A percentile compares a stretch with the other conserved stretches of the same genome.
Evolutionary conservation across 2,329 filamentous ascomycete species (phyloP).

Genomic region (Claviceps maximensis): DNA sequence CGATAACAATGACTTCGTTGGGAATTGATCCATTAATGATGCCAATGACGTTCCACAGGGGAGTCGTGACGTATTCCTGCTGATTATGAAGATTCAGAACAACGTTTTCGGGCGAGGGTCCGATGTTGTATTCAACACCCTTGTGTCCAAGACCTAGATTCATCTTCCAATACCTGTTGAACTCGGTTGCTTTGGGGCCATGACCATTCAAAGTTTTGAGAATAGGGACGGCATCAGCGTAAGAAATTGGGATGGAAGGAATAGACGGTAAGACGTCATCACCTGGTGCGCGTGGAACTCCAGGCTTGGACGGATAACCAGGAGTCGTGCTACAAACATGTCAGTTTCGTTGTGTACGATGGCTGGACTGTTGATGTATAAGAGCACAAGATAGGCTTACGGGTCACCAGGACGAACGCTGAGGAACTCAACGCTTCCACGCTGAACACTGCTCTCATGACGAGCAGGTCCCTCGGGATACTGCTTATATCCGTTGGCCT

Average conservation of each 20-base stretch:
- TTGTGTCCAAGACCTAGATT: constrained; percentile 64
- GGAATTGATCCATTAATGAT: constrained; percentile 76
- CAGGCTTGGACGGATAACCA: constrained; percentile 86
- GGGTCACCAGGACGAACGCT: constrained; percentile 61
- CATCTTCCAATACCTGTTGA: constrained; percentile 58
- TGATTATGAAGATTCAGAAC: constrained; percentile 64
- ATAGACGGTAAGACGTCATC: constrained; percentile 65
- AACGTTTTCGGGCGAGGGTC: constrained; percentile 61
- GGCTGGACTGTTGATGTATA: background rate
- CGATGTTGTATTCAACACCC: constrained; percentile 73
- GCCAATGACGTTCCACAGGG: constrained; percentile 85
- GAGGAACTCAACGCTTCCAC: constrained; percentile 74
- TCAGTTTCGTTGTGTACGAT: background rate
- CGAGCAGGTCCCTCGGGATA: constrained; percentile 83
- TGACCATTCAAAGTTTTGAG: constrained; percentile 84
- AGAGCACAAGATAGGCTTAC: constrained; percentile 13
- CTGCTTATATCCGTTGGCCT: constrained; percentile 61
- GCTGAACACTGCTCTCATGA: constrained; percentile 78
- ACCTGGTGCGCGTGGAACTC: constrained; percentile 60
- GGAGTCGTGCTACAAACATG: constrained; percentile 54
- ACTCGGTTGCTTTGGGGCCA: constrained; percentile 62
- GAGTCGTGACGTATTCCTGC: constrained; percentile 70
- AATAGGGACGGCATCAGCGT: constrained; percentile 71
- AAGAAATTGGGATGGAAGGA: constrained; percentile 84
- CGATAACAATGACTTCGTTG: constrained; percentile 77